phyloP scores from a whole-genome alignment of 352 stramenopile genomes.

The Phytophthora aleatoria region DNA sequence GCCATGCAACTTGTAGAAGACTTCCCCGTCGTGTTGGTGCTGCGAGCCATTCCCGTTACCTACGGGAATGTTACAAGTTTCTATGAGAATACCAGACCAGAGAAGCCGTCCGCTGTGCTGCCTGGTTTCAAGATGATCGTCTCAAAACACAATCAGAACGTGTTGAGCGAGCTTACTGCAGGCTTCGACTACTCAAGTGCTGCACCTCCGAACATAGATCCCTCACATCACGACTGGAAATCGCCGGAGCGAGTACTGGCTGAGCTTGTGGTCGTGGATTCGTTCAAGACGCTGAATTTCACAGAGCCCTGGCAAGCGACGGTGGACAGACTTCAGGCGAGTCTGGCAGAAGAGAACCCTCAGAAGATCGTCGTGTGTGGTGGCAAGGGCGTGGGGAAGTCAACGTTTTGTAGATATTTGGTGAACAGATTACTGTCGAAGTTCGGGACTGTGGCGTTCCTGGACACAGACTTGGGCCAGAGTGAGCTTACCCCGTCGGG shows the following conservation, averaged over 20 bases:
- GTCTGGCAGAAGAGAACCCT: slow-evolving; percentile 28
- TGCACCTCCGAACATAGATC: slow-evolving; percentile 14
- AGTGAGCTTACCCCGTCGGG: slow-evolving; percentile 94
- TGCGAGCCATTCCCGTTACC: slow-evolving; percentile 65
- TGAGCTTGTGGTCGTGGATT: slow-evolving; percentile 61
- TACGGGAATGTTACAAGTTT: slow-evolving; percentile 81
- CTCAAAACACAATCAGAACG: slow-evolving; percentile 47
- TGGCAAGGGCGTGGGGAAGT: slow-evolving; percentile 96
- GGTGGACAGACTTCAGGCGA: slow-evolving; percentile 48
- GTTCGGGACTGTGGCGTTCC: slow-evolving; percentile 85
- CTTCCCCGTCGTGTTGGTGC: slow-evolving; percentile 77
- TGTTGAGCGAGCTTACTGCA: slow-evolving; percentile 24
- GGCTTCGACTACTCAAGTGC: slow-evolving; percentile 20
- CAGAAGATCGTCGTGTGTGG: slow-evolving; percentile 92
- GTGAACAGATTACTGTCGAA: slow-evolving; percentile 91
- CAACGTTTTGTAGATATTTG: slow-evolving; percentile 93
- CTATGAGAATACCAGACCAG: slow-evolving; percentile 51
- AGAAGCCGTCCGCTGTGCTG: slow-evolving; percentile 48
- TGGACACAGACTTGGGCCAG: slow-evolving; percentile 96
- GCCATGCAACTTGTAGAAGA: slow-evolving; percentile 59
- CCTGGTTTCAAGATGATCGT: slow-evolving; percentile 86
- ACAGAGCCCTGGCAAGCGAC: slow-evolving; percentile 61
- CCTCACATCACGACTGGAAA: slow-evolving; percentile 57
- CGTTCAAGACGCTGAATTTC: slow-evolving; percentile 67
- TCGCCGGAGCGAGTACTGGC: slow-evolving; percentile 48